Evolutionary conservation across 441 rosid genomes (phyloP).

Genomic region (Monsonia emarginata): DNA sequence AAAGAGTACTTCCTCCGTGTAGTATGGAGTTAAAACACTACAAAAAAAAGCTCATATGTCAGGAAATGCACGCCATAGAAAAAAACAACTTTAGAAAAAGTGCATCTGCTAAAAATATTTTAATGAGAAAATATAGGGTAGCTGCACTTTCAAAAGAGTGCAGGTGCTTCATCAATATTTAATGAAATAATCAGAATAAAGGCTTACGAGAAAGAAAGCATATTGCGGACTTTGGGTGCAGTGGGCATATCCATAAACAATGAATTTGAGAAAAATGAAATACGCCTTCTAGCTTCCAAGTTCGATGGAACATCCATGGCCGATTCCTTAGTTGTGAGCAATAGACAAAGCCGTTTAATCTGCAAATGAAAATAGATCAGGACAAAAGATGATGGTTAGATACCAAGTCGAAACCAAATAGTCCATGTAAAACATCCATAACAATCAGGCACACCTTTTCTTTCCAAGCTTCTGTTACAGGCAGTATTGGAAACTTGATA

Average conservation of each 20-base stretch:
- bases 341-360: conserved; percentile 77
- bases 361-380: conserved; percentile 24
- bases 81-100: background rate
- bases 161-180: too few species aligned
- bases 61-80: conserved; percentile 12
- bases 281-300: conserved; percentile 95
- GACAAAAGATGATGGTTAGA: conserved; percentile 3
- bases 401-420: background rate
- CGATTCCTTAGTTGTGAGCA: conserved; percentile 96
- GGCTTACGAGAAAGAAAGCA: conserved; percentile 99
- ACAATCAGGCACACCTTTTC: conserved; percentile 54
- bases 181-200: conserved; percentile 17
- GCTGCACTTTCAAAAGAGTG: too few species aligned
- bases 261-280: conserved; percentile 96
- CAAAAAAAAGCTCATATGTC: conserved; percentile 20
- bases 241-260: conserved; percentile 95
- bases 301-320: conserved; percentile 99
- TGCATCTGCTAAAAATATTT: background rate
- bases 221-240: conserved; percentile 99
- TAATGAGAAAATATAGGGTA: too few species aligned
- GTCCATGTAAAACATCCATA: background rate
- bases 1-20: conserved; percentile 90
- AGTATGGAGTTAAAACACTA: conserved; percentile 97
- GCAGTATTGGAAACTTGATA: conserved; percentile 67
- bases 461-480: conserved; percentile 83